Evolutionary conservation across 306 rosid genomes (phyloP), one percentile per base, ranked within the genome.

Genomic region (Ziziphus jujuba): DNA sequence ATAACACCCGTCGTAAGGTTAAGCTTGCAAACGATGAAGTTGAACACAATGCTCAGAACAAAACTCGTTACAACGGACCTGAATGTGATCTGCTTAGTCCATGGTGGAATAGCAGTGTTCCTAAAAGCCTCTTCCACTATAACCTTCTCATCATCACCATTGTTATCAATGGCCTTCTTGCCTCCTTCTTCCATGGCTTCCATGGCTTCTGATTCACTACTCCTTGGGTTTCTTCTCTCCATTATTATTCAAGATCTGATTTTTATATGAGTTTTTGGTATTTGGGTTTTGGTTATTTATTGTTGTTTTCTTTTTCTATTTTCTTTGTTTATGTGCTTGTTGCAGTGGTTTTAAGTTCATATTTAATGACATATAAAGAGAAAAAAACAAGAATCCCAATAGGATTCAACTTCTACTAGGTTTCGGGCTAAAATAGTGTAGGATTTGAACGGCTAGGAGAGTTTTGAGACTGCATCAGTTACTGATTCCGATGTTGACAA

Each of bases 1-100:
- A 87, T 85, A 15, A 89, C 82, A 0, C 93, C 93, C 10, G 96
- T 85, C 52, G 93, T 85, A 38, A 87, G 84, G 69, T 87, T 85
- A 58, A 89, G 89, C n/a, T 85, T 89, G 58, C 86, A 79, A 2
- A 87, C 93, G 16, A 87, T 87, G 75, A 89, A 87, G 53, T 43
- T 79, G 74, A 89, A 87, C 4, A 87, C 20, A 0, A 85, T 47
- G 62, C 93, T 87, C 15, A 89, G 52, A 5, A 69, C 4, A 43
- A 89, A 74, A 52, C 89, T 85, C 35, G 87, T 85, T 33, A 66
- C 75, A 60, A 89, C n/a, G 1, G 85, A 59, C 63, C 96, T 75
- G 28, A 77, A 0, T 7, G 96, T 89, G 38, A 89, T 77, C 71
- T 89, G 91, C 50, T 79, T 23, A 36, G 61, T 74, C 96, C 93